Percentiles rank a stretch among this genome's conserved stretches.
These are phyloP conservation scores for Lojkania enalia DNA, from an alignment of 2,329 filamentous ascomycete species.

Conservation along the genomic window DNA sequence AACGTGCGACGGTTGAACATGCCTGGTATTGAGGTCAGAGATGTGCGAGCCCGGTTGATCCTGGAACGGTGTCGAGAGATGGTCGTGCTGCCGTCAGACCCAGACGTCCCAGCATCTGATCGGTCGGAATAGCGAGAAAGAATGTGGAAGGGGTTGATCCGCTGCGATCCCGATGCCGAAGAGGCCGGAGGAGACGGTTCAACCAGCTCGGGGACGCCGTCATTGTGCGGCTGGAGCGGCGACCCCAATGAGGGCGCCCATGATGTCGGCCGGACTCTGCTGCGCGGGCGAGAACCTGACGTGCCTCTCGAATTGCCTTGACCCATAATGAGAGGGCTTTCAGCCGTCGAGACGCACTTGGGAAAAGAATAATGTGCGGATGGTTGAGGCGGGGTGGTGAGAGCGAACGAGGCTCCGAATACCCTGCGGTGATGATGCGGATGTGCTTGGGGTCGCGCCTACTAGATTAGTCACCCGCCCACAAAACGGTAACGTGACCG, in stretches of 20 bases:
- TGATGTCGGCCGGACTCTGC: constrained; percentile 35
- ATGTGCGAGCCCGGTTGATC: constrained; percentile 41
- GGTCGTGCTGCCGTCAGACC: constrained; percentile 9
- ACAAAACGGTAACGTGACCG: background rate
- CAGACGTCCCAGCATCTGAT: constrained; percentile 39
- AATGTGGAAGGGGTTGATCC: constrained; percentile 35
- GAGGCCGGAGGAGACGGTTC: constrained; percentile 16
- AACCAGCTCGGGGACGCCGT: constrained; percentile 28
- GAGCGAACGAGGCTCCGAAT: background rate
- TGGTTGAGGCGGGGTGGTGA: constrained; percentile 11
- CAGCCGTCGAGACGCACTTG: constrained; percentile 28
- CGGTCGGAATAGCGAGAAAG: constrained; percentile 32
- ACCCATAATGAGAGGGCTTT: constrained; percentile 41
- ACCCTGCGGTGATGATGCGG: background rate
- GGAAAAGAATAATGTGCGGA: constrained; percentile 12
- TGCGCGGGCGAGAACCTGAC: constrained; percentile 28
- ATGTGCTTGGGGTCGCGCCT: constrained; percentile 1
- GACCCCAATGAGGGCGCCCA: constrained; percentile 36
- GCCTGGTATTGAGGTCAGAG: constrained; percentile 38
- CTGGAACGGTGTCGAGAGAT: constrained; percentile 35
- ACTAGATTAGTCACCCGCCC: background rate
- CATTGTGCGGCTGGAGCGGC: constrained; percentile 20
- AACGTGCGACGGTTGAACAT: constrained; percentile 36
- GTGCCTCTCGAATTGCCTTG: constrained; percentile 42
- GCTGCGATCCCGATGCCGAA: constrained; percentile 27